These are phyloP conservation scores for Aspergillus kassunensis DNA, from an alignment of 495 filamentous ascomycete species.

Conservation along the genomic window DNA sequence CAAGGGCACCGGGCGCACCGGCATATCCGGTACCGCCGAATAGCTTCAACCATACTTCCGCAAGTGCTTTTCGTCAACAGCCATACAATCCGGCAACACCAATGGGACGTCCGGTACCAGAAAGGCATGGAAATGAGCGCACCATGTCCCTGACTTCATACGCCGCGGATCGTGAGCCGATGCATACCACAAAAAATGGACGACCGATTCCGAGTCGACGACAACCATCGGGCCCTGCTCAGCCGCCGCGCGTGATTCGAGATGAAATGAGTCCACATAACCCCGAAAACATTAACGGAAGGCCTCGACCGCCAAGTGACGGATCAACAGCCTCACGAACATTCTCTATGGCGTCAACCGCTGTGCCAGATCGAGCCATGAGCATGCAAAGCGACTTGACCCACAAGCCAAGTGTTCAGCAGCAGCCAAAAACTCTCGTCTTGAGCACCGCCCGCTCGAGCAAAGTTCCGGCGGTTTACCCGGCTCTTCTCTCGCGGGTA, in stretches of 20 bases:
- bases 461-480: slow-evolving; percentile 80
- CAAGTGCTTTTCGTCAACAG: slow-evolving; percentile 70
- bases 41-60: slow-evolving; percentile 63
- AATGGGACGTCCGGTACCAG: slow-evolving; percentile 82
- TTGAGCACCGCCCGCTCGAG: slow-evolving; percentile 47
- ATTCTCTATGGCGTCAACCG: slow-evolving; percentile 90
- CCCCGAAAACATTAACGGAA: slow-evolving; percentile 24
- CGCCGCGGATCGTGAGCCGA: slow-evolving; percentile 67
- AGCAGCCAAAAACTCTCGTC: slow-evolving; percentile 42
- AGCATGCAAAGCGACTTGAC: slow-evolving; percentile 42
- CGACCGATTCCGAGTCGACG: slow-evolving; percentile 72
- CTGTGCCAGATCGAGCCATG: slow-evolving; percentile 50
- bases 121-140: slow-evolving; percentile 78
- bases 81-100: slow-evolving; percentile 61
- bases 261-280: slow-evolving; percentile 25
- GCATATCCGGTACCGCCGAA: slow-evolving; percentile 62
- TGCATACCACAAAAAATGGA: slow-evolving; percentile 81
- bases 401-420: slow-evolving; percentile 28
- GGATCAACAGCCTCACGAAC: slow-evolving; percentile 49
- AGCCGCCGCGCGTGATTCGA: slow-evolving; percentile 12
- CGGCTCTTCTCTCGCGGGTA: slow-evolving; percentile 84
- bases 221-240: slow-evolving; percentile 53
- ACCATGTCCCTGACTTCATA: slow-evolving; percentile 95
- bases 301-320: slow-evolving; percentile 40
- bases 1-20: slow-evolving; percentile 61